Base-by-base conservation (phyloP, 768 basidiomycete genomes). In the Butyriboletus loyo region DNA sequence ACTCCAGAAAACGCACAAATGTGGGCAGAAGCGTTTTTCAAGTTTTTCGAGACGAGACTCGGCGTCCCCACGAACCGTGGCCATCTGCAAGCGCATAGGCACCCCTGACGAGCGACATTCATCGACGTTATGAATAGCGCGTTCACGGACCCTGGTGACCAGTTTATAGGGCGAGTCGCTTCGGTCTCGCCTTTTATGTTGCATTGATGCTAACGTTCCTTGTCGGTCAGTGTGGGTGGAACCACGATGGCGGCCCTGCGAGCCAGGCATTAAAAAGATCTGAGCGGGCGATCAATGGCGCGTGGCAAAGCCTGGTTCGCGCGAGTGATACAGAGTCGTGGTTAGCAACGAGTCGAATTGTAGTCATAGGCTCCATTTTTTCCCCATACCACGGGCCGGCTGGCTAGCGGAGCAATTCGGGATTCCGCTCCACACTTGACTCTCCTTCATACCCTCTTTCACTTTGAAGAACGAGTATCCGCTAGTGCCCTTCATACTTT, bases 1-100 rank as follows among this genome's bases (percentile, higher is more conserved):
- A 76, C 69, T 36, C 72, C 75, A 1, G 67, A 58, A 21, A 58
- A 54, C 24, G 85, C 83, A 54, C 78, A 79, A 52, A 56, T 52
- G 35, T 86, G 82, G 64, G 82, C 82, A 65, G 75, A 77, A 59
- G 69, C 63, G 1, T 73, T 86, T 52, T 82, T 79, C 61, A 64
- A 69, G 22, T 84, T 77, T 66, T 74, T 87, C 63, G 64, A 77
- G 52, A 66, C 73, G 57, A 80, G 78, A 55, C 70, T 86, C 5
- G 76, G 75, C 4, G 62, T 78, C 13, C 63, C 67, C 1, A 74
- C 67, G 3, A 69, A 82, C 60, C 77, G 85, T 39, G 85, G 82
- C 48, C 85, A 86, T 61, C 79, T 87, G 80, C 80, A 19, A 39
- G 56, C 17, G 5, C 11, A 35, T 15, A 13, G 19, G 25, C 5